Base-by-base conservation (phyloP, 1,284 basidiomycete genomes). In the Chalciporus sp. region DNA sequence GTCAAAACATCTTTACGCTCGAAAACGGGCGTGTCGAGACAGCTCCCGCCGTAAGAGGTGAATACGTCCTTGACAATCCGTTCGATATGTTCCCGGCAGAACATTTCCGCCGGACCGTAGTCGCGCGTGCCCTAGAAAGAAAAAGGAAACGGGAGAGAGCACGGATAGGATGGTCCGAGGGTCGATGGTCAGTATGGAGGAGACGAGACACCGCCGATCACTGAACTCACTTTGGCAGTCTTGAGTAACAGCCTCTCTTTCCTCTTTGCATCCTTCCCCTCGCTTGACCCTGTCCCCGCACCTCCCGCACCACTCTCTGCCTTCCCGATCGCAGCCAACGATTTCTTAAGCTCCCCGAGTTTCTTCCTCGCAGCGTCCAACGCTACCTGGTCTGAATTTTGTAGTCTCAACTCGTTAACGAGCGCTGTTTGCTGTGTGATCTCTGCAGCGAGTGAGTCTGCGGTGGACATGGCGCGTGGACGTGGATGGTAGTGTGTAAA, bases 11-110 rank as follows among this genome's bases (percentile, higher is more conserved):
- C 96, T 72, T 95, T 95, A 58, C 96, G 87, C 77, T 99, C 96
- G 66, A 99, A 98, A 17, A 98, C 95, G 54, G 96, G 96, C 2
- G 96, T 99, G 74, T 99, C 96, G 58, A 99, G 93, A 58, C 93
- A 95, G 54, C 88, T 84, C 2, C 89, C 96, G 35, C 97, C 96
- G 69, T 91, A 97, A 14, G 86, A 83, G 52, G 92, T 86, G 72
- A 99, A 99, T 58, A 88, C 85, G 5, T 89, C 85, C 69, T 94
- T 92, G 63, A 99, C 90, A 49, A 89, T 93, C 39, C 82, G 79
- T 68, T 98, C 96, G 67, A 99, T 90, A 72, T 92, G 86, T 65
- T 92, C 89, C 55, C 96, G 86, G 61, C 97, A 87, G 67, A 91
- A 87, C 83, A 97, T 97, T 67, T 97, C 94, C n/a, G 84, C 82